phyloP scores from a whole-genome alignment of 306 rosid species.

The Gastrolobium villosum region DNA sequence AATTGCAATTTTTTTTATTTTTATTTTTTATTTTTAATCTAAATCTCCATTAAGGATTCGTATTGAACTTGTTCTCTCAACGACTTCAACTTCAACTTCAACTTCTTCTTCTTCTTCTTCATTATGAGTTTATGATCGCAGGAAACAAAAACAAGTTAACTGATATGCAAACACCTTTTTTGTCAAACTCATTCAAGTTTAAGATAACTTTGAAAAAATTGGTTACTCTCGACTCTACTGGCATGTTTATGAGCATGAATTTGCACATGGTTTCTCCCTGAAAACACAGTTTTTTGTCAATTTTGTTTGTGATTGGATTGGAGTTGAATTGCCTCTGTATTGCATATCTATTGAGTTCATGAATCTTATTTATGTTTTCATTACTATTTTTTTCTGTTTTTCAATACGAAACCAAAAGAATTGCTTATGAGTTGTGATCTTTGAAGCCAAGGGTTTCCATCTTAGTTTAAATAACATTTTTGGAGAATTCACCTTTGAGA shows the following conservation, averaged over 20 bases:
- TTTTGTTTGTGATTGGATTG: not conserved
- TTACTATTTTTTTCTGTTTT: too few species aligned
- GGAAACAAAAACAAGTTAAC: not conserved
- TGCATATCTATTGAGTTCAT: too few species aligned
- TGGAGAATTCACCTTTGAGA: not conserved
- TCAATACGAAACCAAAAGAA: too few species aligned
- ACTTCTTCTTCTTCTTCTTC: constrained; percentile 54
- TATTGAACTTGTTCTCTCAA: too few species aligned
- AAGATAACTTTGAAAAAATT: not conserved
- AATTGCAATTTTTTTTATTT: too few species aligned
- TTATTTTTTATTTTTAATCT: too few species aligned
- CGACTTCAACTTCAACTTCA: too few species aligned
- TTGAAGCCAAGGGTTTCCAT: not conserved
- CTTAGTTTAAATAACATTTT: not conserved
- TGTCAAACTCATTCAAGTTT: not conserved
- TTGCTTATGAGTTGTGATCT: constrained; percentile 6
- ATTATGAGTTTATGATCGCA: constrained; percentile 22
- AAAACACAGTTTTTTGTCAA: constrained; percentile 9
- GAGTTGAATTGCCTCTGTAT: too few species aligned
- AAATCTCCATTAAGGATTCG: too few species aligned
- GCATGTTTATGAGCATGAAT: not conserved
- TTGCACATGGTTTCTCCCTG: not conserved
- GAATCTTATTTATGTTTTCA: too few species aligned
- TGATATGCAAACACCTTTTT: not conserved
- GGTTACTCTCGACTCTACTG: not conserved